Base-by-base conservation (phyloP, 2,329 filamentous ascomycete genomes). In the Cercospora berteroae region DNA sequence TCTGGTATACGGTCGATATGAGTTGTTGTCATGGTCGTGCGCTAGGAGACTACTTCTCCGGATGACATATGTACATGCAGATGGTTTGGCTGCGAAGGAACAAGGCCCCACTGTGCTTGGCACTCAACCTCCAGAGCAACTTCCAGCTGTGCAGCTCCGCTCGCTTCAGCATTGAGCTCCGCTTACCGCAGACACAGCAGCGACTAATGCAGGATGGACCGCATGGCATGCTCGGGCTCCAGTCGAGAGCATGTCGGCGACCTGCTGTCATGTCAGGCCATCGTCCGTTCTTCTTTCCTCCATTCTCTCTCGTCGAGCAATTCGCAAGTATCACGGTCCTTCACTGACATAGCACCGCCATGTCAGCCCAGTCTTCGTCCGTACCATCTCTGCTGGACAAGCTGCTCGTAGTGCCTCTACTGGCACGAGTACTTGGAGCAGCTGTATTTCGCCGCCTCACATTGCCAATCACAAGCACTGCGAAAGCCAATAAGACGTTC, bases 1-100 rank as follows among this genome's bases (percentile, higher is more conserved):
- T 85, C 86, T 2, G 88, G 89, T 20, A 91, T 81, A 8, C 65
- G 42, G 70, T 74, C 55, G 75, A 76, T 69, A 31, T 66, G 29
- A 23, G 18, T 8, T 8, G 23, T 18, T 16, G 62, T 18, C 52
- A 64, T 57, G 50, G 52, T 23, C 10, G 44, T 25, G 44, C 18
- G 9, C 18, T 1, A 23, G 3, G 8, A 13, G 2, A 50, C 0
- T 50, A 23, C 1, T 18, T 4, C 5, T 4, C 42, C 18, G n/a
- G 10, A 23, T 48, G 18, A 48, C 9, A 48, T 23, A 23, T 23
- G 42, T 10, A 48, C 16, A 18, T 44, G 39, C 18, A 48, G n/a
- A 23, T 48, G 42, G 42, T 50, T 25, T 23, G 20, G 42, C 18
- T 25, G 44, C 9, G 18, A 2, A 25, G 44, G 44, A 50, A 42